Conservation (phyloP, 108 stramenopile genomes). For the Nannochloropsis gaditana region DNA sequence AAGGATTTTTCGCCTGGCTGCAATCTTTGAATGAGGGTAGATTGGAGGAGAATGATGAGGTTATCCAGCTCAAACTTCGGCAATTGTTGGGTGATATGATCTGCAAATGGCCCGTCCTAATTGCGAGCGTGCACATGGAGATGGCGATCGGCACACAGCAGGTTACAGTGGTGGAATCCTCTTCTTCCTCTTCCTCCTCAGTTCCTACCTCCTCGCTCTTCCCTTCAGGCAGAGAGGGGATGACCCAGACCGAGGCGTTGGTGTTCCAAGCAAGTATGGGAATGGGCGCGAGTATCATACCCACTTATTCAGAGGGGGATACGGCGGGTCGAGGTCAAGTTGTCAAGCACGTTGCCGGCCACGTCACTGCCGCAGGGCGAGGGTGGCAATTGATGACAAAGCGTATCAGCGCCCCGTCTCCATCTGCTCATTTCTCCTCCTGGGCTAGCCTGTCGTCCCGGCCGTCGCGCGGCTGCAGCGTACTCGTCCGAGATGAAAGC, state of each 20-base stretch:
- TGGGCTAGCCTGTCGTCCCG: background rate
- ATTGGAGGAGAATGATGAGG: background rate
- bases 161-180: background rate
- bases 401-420: background rate
- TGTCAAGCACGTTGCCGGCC: background rate
- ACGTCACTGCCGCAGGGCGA: background rate
- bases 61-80: background rate
- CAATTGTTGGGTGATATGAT: background rate
- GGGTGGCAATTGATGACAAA: background rate
- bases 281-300: background rate
- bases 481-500: background rate
- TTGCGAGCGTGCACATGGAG: background rate
- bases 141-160: background rate
- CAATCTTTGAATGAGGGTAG: background rate
- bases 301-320: background rate
- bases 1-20: background rate
- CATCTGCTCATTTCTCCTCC: background rate
- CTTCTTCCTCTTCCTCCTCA: background rate
- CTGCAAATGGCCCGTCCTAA: background rate
- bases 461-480: background rate
- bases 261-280: slow-evolving; percentile 3
- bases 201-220: background rate
- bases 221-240: background rate
- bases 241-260: background rate
- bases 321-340: background rate